phyloP scores from a whole-genome alignment of 495 filamentous ascomycete genomes.

The Aspergillus wentii region DNA sequence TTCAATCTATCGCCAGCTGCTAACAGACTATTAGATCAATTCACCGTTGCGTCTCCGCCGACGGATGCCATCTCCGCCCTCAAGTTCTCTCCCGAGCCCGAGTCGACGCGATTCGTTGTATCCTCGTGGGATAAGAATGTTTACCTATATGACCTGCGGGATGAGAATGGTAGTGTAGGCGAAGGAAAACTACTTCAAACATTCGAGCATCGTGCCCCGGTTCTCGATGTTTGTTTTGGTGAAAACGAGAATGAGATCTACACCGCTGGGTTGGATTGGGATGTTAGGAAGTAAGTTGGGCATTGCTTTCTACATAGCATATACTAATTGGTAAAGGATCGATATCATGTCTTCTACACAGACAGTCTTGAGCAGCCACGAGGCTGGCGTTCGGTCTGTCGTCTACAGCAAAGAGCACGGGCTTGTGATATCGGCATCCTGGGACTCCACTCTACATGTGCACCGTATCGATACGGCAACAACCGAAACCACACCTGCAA shows the following conservation, averaged over 20 bases:
- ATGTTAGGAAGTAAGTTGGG: conserved; percentile 62
- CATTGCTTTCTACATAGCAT: not conserved
- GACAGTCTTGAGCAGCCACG: conserved; percentile 72
- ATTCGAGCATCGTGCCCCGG: conserved; percentile 78
- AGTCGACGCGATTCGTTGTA: conserved; percentile 67
- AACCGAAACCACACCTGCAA: conserved; percentile 45
- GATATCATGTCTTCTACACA: conserved; percentile 67
- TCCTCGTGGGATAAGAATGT: conserved; percentile 93
- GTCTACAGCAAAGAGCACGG: conserved; percentile 73
- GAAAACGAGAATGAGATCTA: conserved; percentile 73
- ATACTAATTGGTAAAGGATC: conserved; percentile 46
- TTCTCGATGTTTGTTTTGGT: conserved; percentile 90
- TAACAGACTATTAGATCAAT: conserved; percentile 35
- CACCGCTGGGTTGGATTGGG: conserved; percentile 78
- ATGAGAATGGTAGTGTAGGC: conserved; percentile 50
- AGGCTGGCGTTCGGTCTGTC: conserved; percentile 72
- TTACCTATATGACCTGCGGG: conserved; percentile 78
- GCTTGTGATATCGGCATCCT: conserved; percentile 81
- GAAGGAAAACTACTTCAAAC: conserved; percentile 61
- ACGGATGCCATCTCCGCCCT: conserved; percentile 82
- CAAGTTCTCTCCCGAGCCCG: conserved; percentile 69
- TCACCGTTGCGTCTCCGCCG: conserved; percentile 58
- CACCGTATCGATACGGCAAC: conserved; percentile 56
- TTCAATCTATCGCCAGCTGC: not conserved
- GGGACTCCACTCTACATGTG: conserved; percentile 87